Conservation (phyloP, 208 protist genomes). For the Perkinsela sp. region DNA sequence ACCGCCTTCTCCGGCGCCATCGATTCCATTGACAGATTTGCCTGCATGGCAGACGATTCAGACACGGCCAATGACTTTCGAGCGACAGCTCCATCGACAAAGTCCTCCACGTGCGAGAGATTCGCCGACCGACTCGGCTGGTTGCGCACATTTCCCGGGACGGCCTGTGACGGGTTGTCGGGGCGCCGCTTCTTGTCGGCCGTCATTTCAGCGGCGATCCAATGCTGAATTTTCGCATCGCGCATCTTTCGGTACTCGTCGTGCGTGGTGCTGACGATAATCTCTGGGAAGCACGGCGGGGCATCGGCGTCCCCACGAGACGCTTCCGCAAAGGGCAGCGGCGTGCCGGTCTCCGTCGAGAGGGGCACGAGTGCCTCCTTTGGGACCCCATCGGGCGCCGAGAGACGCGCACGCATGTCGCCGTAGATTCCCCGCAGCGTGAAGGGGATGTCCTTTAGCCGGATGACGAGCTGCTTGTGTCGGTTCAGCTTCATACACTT, state of each 20-base stretch:
- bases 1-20: too few species aligned
- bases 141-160: background rate
- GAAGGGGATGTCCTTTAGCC: background rate
- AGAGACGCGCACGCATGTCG: background rate
- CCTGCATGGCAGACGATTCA: background rate
- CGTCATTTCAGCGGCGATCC: background rate
- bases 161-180: background rate
- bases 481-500: background rate
- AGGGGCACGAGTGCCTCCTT: background rate
- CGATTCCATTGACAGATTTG: too few species aligned
- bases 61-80: background rate
- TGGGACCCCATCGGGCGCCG: background rate
- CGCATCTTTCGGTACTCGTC: background rate
- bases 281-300: background rate
- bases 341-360: background rate
- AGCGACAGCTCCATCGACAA: background rate
- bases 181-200: background rate
- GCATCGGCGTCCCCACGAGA: background rate
- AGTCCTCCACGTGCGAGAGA: too few species aligned
- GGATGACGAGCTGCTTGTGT: background rate
- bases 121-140: too few species aligned
- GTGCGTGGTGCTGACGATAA: background rate
- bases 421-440: background rate
- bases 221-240: background rate
- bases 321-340: background rate